A percentile compares a stretch with the other conserved stretches of the same genome.
Conservation (phyloP, 1,139 yeast genomes). For the Diutina rugosa region DNA sequence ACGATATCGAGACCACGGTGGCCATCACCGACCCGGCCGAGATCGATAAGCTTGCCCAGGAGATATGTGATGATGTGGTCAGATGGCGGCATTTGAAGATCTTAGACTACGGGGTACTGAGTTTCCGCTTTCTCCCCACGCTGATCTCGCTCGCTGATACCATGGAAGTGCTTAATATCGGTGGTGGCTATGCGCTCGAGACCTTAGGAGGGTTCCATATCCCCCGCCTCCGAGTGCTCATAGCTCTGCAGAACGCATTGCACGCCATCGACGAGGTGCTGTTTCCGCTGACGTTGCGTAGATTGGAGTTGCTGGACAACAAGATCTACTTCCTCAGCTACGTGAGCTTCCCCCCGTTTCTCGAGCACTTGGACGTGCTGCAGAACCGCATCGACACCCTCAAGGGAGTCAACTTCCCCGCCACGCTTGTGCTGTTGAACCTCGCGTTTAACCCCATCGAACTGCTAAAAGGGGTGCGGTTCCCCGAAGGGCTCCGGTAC, state of each 20-base stretch:
- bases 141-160: slow-evolving; percentile 25
- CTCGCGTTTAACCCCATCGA: slow-evolving; percentile 32
- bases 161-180: slow-evolving; percentile 25
- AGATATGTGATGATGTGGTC: slow-evolving; percentile 25
- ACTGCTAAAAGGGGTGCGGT: slow-evolving; percentile 26
- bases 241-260: slow-evolving; percentile 24
- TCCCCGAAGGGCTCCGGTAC: slow-evolving; percentile 24
- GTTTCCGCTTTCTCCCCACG: slow-evolving; percentile 27
- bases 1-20: slow-evolving; percentile 1
- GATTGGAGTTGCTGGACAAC: slow-evolving; percentile 23
- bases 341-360: slow-evolving; percentile 24
- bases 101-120: slow-evolving; percentile 28
- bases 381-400: slow-evolving; percentile 29
- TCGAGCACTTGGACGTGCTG: slow-evolving; percentile 23
- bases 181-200: slow-evolving; percentile 29
- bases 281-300: slow-evolving; percentile 21
- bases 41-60: slow-evolving; percentile 6
- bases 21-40: not conserved
- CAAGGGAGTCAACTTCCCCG: slow-evolving; percentile 27
- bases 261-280: slow-evolving; percentile 22
- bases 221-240: slow-evolving; percentile 21
- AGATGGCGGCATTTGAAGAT: slow-evolving; percentile 22
- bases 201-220: slow-evolving; percentile 29
- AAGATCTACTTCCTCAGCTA: slow-evolving; percentile 27
- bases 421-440: slow-evolving; percentile 16